Base-by-base conservation (phyloP, 345 rosid genomes). In the Arabis alpina region DNA sequence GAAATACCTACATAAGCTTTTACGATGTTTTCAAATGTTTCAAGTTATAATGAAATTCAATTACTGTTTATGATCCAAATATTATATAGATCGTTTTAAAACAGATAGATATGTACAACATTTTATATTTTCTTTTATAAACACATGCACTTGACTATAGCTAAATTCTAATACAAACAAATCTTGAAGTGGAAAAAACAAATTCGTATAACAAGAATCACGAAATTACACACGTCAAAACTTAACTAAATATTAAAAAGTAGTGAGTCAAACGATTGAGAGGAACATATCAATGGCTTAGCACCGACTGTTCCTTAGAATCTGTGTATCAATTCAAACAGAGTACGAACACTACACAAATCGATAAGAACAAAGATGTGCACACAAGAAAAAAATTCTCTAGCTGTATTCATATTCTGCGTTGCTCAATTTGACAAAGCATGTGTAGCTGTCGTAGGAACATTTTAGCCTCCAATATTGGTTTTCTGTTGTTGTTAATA, bases 261-360 rank as follows among this genome's bases (percentile, higher is more conserved):
- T 36, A 41, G 28, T 48, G 49, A 37, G 30, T 57, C 39, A 27
- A 19, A 36, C 19, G n/a, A 36, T 8, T 7, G 37, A 69, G 59
- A 25, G 58, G 49, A 70, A 49, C 41, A 25, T 48, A 27, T 58
- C 13, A n/a, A 37, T 2, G 9, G 39, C 9, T 64, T 25, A 10
- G 8, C 34, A 19, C 15, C 57, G 49, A 69, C 14, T 69, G 63
- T 54, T 54, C 63, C 27, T 36, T 54, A 15, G 27, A 57, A 54
- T 2, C 41, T 47, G 41, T 25, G 39, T 48, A 54, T 63, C 41
- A 64, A 27, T 50, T 72, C 70, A 54, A 54, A 14, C 45, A 54
- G 45, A 34, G 42, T 64, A 24, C 68, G 39, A 71, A 62, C 8
- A 54, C 68, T 34, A 14, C 15, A 52, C 25, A 52, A 37, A 13